Evolutionary conservation across 139 green algal species (phyloP).

Genomic region (Deuterostichococcus epilithicus): DNA sequence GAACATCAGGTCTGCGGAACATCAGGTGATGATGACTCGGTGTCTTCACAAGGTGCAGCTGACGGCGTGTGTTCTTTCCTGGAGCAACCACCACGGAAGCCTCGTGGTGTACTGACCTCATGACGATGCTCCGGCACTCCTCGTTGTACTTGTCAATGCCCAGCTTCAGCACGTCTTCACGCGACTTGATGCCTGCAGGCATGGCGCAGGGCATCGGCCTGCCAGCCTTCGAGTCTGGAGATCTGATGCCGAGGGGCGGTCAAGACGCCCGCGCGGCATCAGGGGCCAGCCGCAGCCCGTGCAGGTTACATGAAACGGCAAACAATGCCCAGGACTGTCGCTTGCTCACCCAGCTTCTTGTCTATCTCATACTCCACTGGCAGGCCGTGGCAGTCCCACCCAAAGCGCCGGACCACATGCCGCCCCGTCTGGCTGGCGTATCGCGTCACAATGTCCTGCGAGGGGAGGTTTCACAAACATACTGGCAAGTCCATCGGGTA

Average conservation of each 20-base stretch:
- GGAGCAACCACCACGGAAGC: constrained; percentile 13
- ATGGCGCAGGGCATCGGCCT: too few relatives aligned
- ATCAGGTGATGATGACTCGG: too few relatives aligned
- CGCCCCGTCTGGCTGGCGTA: constrained; percentile 85
- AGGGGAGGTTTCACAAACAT: background rate
- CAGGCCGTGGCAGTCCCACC: constrained; percentile 99
- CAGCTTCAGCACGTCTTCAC: constrained; percentile 86
- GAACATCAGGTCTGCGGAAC: too few relatives aligned
- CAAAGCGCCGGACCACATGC: constrained; percentile 87
- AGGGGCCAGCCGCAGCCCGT: background rate
- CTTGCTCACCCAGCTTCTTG: constrained; percentile 84
- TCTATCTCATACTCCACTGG: constrained; percentile 99
- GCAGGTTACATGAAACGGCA: too few relatives aligned
- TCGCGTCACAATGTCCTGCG: constrained; percentile 94
- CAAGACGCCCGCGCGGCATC: background rate
- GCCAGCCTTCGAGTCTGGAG: too few relatives aligned
- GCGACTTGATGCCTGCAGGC: constrained; percentile 75
- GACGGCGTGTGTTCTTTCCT: too few relatives aligned
- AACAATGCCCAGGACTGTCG: background rate
- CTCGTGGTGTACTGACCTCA: constrained; percentile 50
- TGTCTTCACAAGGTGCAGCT: too few relatives aligned
- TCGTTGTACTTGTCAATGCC: constrained; percentile 99
- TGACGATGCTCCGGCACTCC: constrained; percentile 97
- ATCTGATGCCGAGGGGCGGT: background rate
- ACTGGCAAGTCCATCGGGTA: too few relatives aligned